Conservation (phyloP, 1,139 yeast genomes). For the Geotrichum phurueaensis region DNA sequence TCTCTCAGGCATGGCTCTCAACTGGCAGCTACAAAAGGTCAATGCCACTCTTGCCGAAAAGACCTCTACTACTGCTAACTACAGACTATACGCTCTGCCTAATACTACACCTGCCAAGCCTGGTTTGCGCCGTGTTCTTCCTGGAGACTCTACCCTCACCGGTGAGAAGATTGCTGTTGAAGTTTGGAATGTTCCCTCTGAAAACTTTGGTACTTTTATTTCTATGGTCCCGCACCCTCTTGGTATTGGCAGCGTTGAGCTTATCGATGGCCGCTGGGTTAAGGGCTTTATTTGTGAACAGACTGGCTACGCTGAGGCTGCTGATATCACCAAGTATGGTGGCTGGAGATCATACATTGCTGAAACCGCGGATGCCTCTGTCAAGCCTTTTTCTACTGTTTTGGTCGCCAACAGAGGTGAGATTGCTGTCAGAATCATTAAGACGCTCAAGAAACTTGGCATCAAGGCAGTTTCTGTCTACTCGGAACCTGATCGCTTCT, state of each 20-base stretch:
- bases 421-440: slow-evolving; percentile 89
- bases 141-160: slow-evolving; percentile 33
- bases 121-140: slow-evolving; percentile 64
- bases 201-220: slow-evolving; percentile 73
- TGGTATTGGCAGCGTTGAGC: slow-evolving; percentile 88
- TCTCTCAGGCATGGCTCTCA: slow-evolving; percentile 76
- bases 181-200: slow-evolving; percentile 73
- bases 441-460: slow-evolving; percentile 72
- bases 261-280: slow-evolving; percentile 72
- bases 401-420: slow-evolving; percentile 97
- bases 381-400: slow-evolving; percentile 72
- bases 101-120: slow-evolving; percentile 79
- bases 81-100: slow-evolving; percentile 77
- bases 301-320: slow-evolving; percentile 59
- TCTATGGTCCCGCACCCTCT: slow-evolving; percentile 88
- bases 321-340: slow-evolving; percentile 75
- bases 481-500: slow-evolving; percentile 83
- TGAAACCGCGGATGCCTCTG: slow-evolving; percentile 28
- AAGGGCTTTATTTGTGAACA: slow-evolving; percentile 95
- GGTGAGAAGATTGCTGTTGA: slow-evolving; percentile 69
- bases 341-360: slow-evolving; percentile 78
- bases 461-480: slow-evolving; percentile 81
- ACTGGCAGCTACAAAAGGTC: slow-evolving; percentile 88
- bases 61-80: slow-evolving; percentile 66
- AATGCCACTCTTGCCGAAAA: slow-evolving; percentile 65